Evolutionary conservation across 2,329 filamentous ascomycete genomes (phyloP).

Genomic region (Claviceps sp.): DNA sequence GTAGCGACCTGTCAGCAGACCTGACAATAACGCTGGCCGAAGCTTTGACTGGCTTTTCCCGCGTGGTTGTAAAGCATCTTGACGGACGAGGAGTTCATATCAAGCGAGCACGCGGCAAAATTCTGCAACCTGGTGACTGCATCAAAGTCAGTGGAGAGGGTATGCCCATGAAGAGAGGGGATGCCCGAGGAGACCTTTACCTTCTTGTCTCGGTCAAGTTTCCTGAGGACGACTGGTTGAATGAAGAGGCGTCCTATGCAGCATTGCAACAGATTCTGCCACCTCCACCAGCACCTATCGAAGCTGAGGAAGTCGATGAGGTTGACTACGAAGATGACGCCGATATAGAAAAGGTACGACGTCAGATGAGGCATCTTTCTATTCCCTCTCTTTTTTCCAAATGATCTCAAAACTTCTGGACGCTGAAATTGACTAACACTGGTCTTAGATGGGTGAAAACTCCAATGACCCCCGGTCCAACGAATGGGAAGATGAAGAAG

Average conservation of each 20-base stretch:
- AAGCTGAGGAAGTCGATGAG: slow-evolving; percentile 68
- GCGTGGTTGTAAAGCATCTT: slow-evolving; percentile 81
- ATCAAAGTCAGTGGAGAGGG: slow-evolving; percentile 81
- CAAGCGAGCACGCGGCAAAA: slow-evolving; percentile 64
- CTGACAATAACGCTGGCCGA: slow-evolving; percentile 72
- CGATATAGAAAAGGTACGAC: slow-evolving; percentile 61
- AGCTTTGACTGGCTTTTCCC: slow-evolving; percentile 76
- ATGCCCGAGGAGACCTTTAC: slow-evolving; percentile 76
- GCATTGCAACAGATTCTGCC: slow-evolving; percentile 67
- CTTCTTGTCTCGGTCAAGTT: slow-evolving; percentile 77
- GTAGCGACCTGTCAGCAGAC: slow-evolving; percentile 71
- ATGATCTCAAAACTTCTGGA: neutral
- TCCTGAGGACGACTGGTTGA: slow-evolving; percentile 74
- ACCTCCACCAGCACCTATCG: slow-evolving; percentile 43
- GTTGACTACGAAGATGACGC: slow-evolving; percentile 76
- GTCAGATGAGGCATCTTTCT: neutral
- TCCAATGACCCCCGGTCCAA: slow-evolving; percentile 54
- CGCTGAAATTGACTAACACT: slow-evolving; percentile 11
- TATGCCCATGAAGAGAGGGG: slow-evolving; percentile 84
- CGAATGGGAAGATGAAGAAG: slow-evolving; percentile 61
- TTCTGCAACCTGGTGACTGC: slow-evolving; percentile 71
- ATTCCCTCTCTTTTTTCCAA: neutral
- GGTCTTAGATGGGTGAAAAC: slow-evolving; percentile 52
- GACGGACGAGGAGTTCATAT: slow-evolving; percentile 85
- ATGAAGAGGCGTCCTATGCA: slow-evolving; percentile 55